Percentiles rank a stretch among this genome's conserved stretches.
phyloP scores from a whole-genome alignment of 305 asterid species.

The Fraxinus latifolia region DNA sequence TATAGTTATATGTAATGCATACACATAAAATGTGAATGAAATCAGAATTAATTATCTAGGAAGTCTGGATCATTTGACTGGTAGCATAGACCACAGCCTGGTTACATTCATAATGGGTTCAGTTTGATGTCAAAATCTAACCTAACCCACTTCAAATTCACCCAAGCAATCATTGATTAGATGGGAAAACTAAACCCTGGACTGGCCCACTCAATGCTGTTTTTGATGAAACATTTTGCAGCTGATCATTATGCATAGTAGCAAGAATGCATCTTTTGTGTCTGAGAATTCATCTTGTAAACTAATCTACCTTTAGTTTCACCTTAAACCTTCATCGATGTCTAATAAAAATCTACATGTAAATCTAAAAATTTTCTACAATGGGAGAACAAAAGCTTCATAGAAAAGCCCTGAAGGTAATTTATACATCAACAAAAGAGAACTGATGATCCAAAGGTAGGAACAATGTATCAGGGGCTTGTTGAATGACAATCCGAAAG shows the following conservation, averaged over 20 bases:
- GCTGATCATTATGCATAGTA: not conserved
- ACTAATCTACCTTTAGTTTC: not conserved
- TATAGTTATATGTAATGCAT: not conserved
- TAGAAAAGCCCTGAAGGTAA: not conserved
- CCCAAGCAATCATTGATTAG: not conserved
- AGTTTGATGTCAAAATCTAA: not conserved
- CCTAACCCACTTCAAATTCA: not conserved
- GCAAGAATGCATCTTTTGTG: not conserved
- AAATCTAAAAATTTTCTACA: not conserved
- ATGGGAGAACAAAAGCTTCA: not conserved
- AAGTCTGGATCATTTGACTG: not conserved
- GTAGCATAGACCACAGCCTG: not conserved
- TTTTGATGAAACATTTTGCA: not conserved
- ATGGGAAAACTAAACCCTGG: not conserved
- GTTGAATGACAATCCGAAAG: not conserved
- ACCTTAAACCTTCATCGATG: not conserved
- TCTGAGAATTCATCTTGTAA: not conserved
- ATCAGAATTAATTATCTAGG: not conserved
- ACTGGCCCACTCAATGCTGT: not conserved
- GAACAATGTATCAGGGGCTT: not conserved
- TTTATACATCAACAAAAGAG: not conserved
- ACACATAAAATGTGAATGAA: not conserved
- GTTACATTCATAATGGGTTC: not conserved
- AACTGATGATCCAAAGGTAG: not conserved
- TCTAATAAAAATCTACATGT: not conserved